Conservation (phyloP, 768 basidiomycete genomes). For the Glaciozyma antarctica region DNA sequence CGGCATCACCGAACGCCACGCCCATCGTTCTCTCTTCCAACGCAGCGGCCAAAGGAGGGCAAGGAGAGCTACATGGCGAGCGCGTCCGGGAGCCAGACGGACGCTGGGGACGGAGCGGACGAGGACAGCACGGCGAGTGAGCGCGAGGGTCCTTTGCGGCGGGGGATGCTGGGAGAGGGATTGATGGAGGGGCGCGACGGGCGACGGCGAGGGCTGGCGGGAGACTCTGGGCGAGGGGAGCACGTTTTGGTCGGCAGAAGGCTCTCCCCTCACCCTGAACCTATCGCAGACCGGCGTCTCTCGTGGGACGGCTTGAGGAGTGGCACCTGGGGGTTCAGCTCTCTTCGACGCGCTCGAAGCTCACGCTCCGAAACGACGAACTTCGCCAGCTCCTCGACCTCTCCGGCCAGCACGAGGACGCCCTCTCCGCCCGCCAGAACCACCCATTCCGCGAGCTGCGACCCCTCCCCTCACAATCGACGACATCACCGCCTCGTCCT, state of each 20-base stretch:
- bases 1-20: neutral
- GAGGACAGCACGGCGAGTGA: constrained; percentile 10
- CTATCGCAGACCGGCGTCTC: neutral
- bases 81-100: constrained; percentile 18
- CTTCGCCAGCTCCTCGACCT: neutral
- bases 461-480: constrained; percentile 27
- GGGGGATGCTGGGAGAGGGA: neutral
- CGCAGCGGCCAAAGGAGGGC: neutral
- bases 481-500: constrained; percentile 4
- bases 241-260: constrained; percentile 25
- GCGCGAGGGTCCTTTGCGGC: neutral
- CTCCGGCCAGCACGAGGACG: neutral
- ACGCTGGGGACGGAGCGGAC: constrained; percentile 1
- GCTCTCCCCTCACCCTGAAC: neutral
- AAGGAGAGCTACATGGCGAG: constrained; percentile 20
- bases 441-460: neutral
- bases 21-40: neutral
- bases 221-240: constrained; percentile 17
- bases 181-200: neutral
- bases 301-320: neutral
- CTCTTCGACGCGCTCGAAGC: constrained; percentile 21
- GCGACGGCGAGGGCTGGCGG: neutral
- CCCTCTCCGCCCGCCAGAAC: neutral
- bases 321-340: constrained; percentile 16
- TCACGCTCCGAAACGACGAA: constrained; percentile 1